These are phyloP conservation scores for Penicillium psychrofluorescens DNA, from an alignment of 495 filamentous ascomycete genomes.

Conservation along the genomic window DNA sequence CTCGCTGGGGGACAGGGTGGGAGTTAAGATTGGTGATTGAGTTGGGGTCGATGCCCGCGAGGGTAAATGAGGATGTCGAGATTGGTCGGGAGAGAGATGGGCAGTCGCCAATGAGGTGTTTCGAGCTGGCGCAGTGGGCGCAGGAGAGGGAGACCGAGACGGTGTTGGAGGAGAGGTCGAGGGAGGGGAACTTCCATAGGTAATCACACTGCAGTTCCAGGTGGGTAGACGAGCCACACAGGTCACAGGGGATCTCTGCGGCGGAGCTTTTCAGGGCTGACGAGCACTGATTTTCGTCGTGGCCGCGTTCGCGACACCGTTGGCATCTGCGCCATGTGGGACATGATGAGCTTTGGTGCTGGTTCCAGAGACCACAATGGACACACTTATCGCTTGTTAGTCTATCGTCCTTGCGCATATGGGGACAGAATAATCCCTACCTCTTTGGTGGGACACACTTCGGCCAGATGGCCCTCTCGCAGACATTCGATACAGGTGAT, in stretches of 20 bases:
- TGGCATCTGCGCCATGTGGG: constrained; percentile 36
- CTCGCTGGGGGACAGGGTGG: not conserved
- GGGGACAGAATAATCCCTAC: constrained; percentile 11
- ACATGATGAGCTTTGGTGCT: constrained; percentile 31
- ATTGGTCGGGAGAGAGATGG: constrained; percentile 17
- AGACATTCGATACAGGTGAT: constrained; percentile 43
- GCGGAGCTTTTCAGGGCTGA: constrained; percentile 31
- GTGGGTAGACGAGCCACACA: constrained; percentile 35
- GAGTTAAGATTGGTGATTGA: constrained; percentile 32
- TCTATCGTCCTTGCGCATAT: not conserved
- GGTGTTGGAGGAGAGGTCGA: constrained; percentile 12
- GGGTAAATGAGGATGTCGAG: constrained; percentile 26
- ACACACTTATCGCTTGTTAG: constrained; percentile 19
- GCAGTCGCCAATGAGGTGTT: constrained; percentile 44
- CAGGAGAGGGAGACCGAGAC: constrained; percentile 40
- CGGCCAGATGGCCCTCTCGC: constrained; percentile 35
- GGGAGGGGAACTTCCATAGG: constrained; percentile 29
- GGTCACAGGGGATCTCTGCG: constrained; percentile 35
- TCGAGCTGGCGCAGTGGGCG: constrained; percentile 36
- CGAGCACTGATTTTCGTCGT: constrained; percentile 27
- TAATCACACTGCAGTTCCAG: constrained; percentile 36
- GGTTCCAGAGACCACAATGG: constrained; percentile 33
- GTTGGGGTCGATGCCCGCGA: constrained; percentile 26
- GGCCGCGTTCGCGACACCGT: constrained; percentile 40
- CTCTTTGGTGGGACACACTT: constrained; percentile 38